Evolutionary conservation across 306 rosid genomes (phyloP).

Genomic region (Crataegus laevigata): DNA sequence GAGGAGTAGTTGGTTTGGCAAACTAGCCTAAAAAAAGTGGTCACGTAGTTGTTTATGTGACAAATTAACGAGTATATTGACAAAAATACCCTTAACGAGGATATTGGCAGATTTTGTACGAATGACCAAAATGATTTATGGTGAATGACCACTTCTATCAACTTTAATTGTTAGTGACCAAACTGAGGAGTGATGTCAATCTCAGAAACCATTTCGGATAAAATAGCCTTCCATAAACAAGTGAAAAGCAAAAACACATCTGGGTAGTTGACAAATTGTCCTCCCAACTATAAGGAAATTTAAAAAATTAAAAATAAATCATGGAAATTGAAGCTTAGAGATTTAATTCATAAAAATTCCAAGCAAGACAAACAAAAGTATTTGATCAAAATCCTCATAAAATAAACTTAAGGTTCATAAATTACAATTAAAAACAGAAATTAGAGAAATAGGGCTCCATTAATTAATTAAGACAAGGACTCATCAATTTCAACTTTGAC

Average conservation of each 20-base stretch:
- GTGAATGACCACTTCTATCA: too few relatives aligned
- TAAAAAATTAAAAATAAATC: neutral
- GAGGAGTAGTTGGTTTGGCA: too few relatives aligned
- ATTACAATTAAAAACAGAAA: slow-evolving; percentile 19
- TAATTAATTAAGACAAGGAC: slow-evolving; percentile 33
- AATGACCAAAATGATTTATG: too few relatives aligned
- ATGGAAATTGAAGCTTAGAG: neutral
- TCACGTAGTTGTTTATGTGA: too few relatives aligned
- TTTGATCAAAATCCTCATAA: neutral
- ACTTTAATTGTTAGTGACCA: too few relatives aligned
- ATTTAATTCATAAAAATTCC: neutral
- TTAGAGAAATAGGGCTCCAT: neutral
- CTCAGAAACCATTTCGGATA: too few relatives aligned
- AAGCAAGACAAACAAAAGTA: neutral
- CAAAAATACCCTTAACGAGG: too few relatives aligned
- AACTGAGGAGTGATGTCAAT: too few relatives aligned
- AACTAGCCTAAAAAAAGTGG: too few relatives aligned
- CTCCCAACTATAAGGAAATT: neutral
- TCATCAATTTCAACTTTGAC: slow-evolving; percentile 68
- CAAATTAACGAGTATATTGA: too few relatives aligned
- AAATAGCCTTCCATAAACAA: too few relatives aligned
- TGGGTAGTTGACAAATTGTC: neutral
- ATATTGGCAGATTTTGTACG: too few relatives aligned
- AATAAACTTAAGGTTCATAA: slow-evolving; percentile 9
- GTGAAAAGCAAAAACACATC: neutral